Conservation (phyloP, 2,329 filamentous ascomycete species). For the Thelonectria discophora region DNA sequence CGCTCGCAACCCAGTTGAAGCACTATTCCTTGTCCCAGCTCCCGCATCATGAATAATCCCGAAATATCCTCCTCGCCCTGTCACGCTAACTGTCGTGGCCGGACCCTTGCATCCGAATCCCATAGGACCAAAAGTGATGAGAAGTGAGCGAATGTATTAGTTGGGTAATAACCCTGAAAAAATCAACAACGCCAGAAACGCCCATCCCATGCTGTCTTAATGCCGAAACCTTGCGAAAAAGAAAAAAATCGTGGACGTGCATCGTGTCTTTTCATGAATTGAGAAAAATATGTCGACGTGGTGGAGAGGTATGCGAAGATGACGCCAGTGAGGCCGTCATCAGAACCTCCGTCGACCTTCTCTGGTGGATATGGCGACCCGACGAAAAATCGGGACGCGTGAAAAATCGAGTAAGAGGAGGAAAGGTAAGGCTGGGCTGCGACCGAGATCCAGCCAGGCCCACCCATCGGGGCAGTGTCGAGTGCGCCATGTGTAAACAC, state of each 20-base stretch:
- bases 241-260: conserved; percentile 36
- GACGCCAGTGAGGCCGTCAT: conserved; percentile 15
- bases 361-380: conserved; percentile 4
- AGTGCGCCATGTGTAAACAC: conserved; percentile 11
- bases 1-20: not conserved
- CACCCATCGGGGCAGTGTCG: conserved; percentile 21
- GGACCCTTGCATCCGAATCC: conserved; percentile 1
- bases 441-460: conserved; percentile 12
- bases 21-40: not conserved
- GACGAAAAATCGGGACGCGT: conserved; percentile 8
- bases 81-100: not conserved
- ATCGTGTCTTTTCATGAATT: conserved; percentile 37
- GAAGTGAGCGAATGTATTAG: conserved; percentile 33
- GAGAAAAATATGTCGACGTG: conserved; percentile 31
- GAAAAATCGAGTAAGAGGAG: conserved; percentile 2
- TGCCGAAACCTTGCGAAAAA: conserved; percentile 38
- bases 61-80: not conserved
- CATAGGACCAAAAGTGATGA: conserved; percentile 1
- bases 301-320: conserved; percentile 20
- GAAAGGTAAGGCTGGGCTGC: not conserved
- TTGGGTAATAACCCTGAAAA: conserved; percentile 23
- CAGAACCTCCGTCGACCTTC: conserved; percentile 1
- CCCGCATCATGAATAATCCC: not conserved
- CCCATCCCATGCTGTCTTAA: conserved; percentile 47
- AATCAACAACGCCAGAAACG: conserved; percentile 42